Conservation (phyloP, 106 monocot genomes). For the Alisma plantagoaquatica region DNA sequence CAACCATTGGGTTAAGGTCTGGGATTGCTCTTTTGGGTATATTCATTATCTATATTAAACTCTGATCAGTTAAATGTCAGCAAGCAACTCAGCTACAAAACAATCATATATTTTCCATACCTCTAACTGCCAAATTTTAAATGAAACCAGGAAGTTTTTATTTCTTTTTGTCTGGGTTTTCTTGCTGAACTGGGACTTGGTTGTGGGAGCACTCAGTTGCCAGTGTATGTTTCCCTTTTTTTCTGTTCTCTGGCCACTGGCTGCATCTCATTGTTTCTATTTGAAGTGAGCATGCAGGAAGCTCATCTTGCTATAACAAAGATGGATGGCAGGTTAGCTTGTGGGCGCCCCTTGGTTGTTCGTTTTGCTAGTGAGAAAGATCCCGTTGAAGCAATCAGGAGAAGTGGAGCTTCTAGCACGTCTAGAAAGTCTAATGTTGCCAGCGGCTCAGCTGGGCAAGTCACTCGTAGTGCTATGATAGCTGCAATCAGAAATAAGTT, state of each 20-base stretch:
- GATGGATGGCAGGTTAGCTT: constrained; percentile 77
- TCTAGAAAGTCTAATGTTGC: constrained; percentile 21
- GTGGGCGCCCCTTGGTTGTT: constrained; percentile 78
- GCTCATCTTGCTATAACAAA: constrained; percentile 68
- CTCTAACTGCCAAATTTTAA: no score
- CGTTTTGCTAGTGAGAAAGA: constrained; percentile 71
- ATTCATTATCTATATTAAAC: no score
- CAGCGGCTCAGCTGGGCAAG: constrained; percentile 18
- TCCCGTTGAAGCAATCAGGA: constrained; percentile 11
- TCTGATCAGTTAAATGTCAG: no score
- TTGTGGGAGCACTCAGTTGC: no score
- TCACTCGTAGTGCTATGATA: constrained; percentile 47
- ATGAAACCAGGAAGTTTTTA: no score
- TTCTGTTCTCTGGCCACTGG: background rate
- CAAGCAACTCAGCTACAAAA: no score
- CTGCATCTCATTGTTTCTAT: constrained; percentile 35
- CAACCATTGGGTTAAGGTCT: no score
- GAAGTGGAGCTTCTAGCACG: constrained; percentile 2
- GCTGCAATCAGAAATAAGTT: constrained; percentile 84
- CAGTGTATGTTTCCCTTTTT: no score
- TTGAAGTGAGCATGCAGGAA: constrained; percentile 99
- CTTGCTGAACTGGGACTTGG: no score
- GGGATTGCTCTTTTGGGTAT: no score
- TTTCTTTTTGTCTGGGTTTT: no score
- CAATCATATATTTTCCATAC: no score